Evolutionary conservation across 345 rosid species (phyloP).

Genomic region (Hevea brasiliensis): DNA sequence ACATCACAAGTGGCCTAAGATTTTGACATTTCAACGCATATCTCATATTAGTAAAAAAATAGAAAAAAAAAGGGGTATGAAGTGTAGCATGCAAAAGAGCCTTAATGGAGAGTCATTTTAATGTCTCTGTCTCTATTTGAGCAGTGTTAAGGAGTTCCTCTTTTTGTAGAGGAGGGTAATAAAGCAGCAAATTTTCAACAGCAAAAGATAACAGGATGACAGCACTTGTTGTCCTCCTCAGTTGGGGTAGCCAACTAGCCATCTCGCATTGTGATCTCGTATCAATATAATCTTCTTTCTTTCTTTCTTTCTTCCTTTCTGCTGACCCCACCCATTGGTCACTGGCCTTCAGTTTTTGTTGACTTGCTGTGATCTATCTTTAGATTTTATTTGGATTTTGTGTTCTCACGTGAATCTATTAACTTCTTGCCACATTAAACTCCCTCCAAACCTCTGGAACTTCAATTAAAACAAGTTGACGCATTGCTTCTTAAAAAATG

Average conservation of each 20-base stretch:
- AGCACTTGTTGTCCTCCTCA: slow-evolving; percentile 22
- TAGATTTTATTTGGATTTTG: slow-evolving; percentile 42
- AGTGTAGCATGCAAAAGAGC: slow-evolving; percentile 18
- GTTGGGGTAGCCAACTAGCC: neutral
- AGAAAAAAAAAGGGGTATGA: too few relatives aligned
- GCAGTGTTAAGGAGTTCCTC: neutral
- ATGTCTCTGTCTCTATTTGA: slow-evolving; percentile 6
- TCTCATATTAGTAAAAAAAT: neutral
- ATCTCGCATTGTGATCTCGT: slow-evolving; percentile 17
- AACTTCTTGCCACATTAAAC: slow-evolving; percentile 25
- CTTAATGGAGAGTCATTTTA: slow-evolving; percentile 21
- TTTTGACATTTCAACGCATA: slow-evolving; percentile 37
- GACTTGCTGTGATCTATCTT: slow-evolving; percentile 30
- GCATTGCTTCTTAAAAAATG: too few relatives aligned
- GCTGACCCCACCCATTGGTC: slow-evolving; percentile 23
- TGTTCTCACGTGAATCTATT: slow-evolving; percentile 41
- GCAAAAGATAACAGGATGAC: slow-evolving; percentile 13
- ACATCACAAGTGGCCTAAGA: slow-evolving; percentile 40
- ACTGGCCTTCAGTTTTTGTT: slow-evolving; percentile 9
- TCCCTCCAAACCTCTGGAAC: too few relatives aligned
- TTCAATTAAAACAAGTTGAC: neutral
- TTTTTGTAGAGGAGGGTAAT: neutral
- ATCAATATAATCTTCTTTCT: slow-evolving; percentile 5
- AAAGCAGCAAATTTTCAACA: slow-evolving; percentile 8
- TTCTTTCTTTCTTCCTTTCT: neutral